A percentile compares a stretch with the other conserved stretches of the same genome.
Conservation (phyloP, 768 basidiomycete genomes). For the Tylopilus plumbeoviolaceoides region DNA sequence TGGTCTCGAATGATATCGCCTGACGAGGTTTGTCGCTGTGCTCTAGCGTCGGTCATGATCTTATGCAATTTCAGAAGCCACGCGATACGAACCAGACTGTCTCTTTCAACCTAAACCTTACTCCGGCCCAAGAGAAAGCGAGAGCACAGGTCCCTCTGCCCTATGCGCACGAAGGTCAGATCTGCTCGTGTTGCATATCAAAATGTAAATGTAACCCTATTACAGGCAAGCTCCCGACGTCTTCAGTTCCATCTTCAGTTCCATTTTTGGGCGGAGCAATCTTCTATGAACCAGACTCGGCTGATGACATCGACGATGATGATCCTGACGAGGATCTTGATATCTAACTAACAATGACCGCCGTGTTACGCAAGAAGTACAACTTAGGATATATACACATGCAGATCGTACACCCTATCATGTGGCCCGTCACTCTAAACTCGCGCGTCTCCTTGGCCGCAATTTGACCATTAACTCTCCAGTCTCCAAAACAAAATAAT, state of each 20-base stretch:
- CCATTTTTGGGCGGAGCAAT: conserved; percentile 45
- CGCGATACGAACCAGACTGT: conserved; percentile 63
- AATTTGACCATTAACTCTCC: conserved; percentile 24
- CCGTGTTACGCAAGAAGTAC: background rate
- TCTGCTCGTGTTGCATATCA: background rate
- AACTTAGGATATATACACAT: too few relatives aligned
- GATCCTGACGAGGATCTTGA: conserved; percentile 95
- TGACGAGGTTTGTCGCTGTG: conserved; percentile 29
- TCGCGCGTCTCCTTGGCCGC: conserved; percentile 6
- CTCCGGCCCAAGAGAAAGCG: conserved; percentile 73
- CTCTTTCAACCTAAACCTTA: conserved; percentile 88
- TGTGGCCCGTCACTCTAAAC: background rate
- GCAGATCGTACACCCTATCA: background rate
- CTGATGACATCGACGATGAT: conserved; percentile 92
- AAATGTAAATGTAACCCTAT: background rate
- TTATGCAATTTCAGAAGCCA: conserved; percentile 27
- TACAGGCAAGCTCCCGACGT: conserved; percentile 40
- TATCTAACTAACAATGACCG: conserved; percentile 40
- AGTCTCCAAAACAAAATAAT: conserved; percentile 26
- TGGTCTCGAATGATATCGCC: conserved; percentile 35
- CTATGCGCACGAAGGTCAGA: conserved; percentile 78
- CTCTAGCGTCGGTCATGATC: background rate
- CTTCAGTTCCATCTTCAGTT: too few relatives aligned
- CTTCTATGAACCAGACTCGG: conserved; percentile 88
- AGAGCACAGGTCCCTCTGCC: conserved; percentile 84